Percentiles rank a stretch among this genome's conserved stretches.
Evolutionary conservation across 345 rosid genomes (phyloP).

Genomic region (Bruguiera gymnorhiza): DNA sequence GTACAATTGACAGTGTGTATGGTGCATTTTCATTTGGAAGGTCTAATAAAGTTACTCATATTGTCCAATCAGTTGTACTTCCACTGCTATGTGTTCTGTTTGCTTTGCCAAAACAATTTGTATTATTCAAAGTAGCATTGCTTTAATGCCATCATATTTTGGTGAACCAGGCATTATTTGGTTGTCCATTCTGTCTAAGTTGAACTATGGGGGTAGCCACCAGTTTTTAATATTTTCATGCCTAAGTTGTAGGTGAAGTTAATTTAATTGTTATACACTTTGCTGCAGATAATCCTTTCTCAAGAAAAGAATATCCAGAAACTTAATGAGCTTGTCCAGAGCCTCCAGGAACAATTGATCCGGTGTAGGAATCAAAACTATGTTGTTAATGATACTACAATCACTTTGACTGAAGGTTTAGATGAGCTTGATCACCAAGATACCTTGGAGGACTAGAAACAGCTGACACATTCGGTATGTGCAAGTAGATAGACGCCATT

Average conservation of each 20-base stretch:
- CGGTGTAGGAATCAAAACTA: slow-evolving; percentile 51
- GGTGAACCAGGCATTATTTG: not conserved
- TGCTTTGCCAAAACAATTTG: not conserved
- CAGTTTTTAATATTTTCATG: not conserved
- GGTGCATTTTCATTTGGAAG: not conserved
- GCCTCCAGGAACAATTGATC: slow-evolving; percentile 48
- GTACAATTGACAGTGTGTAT: not conserved
- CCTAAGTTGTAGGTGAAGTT: not conserved
- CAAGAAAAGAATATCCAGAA: slow-evolving; percentile 71
- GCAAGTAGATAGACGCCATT: slow-evolving; percentile 12
- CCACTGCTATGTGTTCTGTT: not conserved
- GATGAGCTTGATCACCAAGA: slow-evolving; percentile 50
- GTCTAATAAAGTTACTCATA: no score
- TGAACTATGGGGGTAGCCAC: not conserved
- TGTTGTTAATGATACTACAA: slow-evolving; percentile 25
- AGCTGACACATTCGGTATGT: slow-evolving; percentile 21
- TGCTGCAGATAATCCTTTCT: slow-evolving; percentile 58
- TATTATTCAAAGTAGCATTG: not conserved
- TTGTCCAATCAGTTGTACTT: no score
- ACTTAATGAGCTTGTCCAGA: slow-evolving; percentile 54
- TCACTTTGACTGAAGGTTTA: slow-evolving; percentile 37
- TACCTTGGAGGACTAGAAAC: slow-evolving; percentile 39
- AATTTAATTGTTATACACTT: not conserved
- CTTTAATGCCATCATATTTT: not conserved
- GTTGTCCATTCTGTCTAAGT: not conserved